Base-by-base conservation (phyloP, 805 yeast species). In the Metschnikowia reukaufii region DNA sequence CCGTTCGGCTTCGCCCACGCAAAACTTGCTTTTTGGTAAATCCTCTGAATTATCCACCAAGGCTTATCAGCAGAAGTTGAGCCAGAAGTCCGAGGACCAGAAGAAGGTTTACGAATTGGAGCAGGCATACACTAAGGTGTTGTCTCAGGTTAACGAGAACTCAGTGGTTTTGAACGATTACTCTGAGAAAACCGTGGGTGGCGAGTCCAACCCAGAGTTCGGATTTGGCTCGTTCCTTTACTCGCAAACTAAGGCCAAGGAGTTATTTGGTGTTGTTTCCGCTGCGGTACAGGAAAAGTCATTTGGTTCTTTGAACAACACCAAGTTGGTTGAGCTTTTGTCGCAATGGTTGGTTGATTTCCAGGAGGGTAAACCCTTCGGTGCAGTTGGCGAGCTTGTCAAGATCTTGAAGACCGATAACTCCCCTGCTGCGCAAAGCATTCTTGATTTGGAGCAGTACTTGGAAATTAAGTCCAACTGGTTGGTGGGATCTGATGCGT, bases 401-500 rank as follows among this genome's bases (percentile, higher is more conserved):
- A 63, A 69, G 4, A 60, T 70, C 21, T 63, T 80, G 51, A 56
- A 67, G 45, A 47, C 68, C 3, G 77, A 78, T 48, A 59, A 65
- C 20, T 66, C 81, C 13, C 63, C 62, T 4, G 59, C 68, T 32
- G 76, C 83, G 3, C 51, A 67, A 17, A 65, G 73, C 13, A 61
- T 89, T 21, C 66, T 85, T 44, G 64, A 69, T 3, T 63, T 73
- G 36, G 66, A 73, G 47, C 74, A 76, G 6, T 69, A 65, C 47
- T 79, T 87, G 55, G 54, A 59, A 23, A 63, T 74, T 45, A 72
- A 73, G 42, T 73, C 86, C 10, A 73, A 79, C 44, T 92, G 98
- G 98, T 74, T 92, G 49, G 74, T 92, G 47, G 97, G 97, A 27
- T 89, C 97, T 16, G 98, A 92, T 65, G 82, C 94, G 27, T 92